phyloP scores from a whole-genome alignment of 2,329 filamentous ascomycete species.

The Sporothrix pallida region DNA sequence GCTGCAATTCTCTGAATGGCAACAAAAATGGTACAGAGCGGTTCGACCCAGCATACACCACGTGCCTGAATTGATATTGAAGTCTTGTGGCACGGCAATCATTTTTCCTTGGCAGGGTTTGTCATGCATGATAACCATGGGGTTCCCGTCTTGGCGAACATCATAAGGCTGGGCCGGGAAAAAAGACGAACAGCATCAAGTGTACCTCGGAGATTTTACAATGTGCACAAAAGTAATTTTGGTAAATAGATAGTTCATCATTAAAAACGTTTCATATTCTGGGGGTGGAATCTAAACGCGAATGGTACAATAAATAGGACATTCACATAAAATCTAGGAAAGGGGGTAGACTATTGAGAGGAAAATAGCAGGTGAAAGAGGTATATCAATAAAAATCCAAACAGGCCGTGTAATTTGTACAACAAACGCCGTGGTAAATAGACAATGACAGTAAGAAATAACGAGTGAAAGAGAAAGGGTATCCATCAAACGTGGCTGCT shows the following conservation, averaged over 20 bases:
- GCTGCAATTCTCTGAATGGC: no score
- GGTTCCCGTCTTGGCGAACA: neutral
- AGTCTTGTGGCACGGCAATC: neutral
- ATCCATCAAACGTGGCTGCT: neutral
- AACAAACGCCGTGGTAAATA: neutral
- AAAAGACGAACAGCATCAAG: neutral
- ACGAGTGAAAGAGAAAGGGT: neutral
- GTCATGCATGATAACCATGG: neutral
- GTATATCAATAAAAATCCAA: neutral
- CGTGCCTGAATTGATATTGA: no score
- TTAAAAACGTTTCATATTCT: neutral
- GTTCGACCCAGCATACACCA: no score
- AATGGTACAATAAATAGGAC: no score
- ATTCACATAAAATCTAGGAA: neutral
- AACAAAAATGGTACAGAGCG: no score
- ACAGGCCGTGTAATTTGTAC: neutral
- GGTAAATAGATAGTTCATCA: neutral
- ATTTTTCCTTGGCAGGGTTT: neutral
- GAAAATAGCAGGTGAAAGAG: neutral
- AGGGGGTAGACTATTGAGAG: neutral
- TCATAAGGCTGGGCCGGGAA: neutral
- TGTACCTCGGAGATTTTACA: neutral
- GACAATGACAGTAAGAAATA: neutral
- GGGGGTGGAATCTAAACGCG: neutral
- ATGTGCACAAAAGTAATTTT: neutral